Evolutionary conservation across 371 early-diverging fungal genomes (phyloP), one percentile per base, ranked within the genome.

Genomic region (Paramicrosporidium saccamoebae): DNA sequence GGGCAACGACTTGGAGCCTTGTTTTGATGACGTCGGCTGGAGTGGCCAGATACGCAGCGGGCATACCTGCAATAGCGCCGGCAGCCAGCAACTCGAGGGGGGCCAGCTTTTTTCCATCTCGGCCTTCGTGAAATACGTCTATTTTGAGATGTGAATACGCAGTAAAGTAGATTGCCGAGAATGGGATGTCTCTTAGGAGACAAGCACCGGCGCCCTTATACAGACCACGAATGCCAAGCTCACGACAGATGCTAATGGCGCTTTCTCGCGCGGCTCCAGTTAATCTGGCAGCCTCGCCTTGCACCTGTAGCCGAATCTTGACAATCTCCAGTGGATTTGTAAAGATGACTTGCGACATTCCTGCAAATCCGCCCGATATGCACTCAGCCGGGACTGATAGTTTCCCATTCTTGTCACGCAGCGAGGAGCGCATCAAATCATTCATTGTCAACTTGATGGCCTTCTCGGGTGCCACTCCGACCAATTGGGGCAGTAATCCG

Each of bases 21-120:
- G 92, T 92, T 49, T 92, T 92, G 53, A 88, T 84, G 8, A 92
- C 92, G 48, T 92, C 92, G 10, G 84, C 84, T 3, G 90, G 92
- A 1, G 94, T 88, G 18, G 82, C 77, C 17, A 86, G 58, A 37
- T 82, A 84, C 10, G 92, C 86, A 13, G 77, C 88, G 9, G 88
- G 84, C 64, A 92, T 81, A 41, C 92, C 92, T 21, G 92, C 75
- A 23, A 71, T 48, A 4, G 86, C 81, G 41, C 92, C 92, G 20
- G 88, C 60, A 18, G 59, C 46, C 22, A 90, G 50, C 4, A 90
- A 51, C 32, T 81, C 81, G 1, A 52, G 31, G 18, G 69, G 56
- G 10, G 49, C 48, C 4, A 61, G 38, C 29, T 58, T 48, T 27
- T 69, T 67, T 21, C 64, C 60, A 25, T 67, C 46, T 21, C 55